Percentiles rank a stretch among this genome's conserved stretches.
phyloP scores from a whole-genome alignment of 2,329 filamentous ascomycete species.

The Arthroderma sp. region DNA sequence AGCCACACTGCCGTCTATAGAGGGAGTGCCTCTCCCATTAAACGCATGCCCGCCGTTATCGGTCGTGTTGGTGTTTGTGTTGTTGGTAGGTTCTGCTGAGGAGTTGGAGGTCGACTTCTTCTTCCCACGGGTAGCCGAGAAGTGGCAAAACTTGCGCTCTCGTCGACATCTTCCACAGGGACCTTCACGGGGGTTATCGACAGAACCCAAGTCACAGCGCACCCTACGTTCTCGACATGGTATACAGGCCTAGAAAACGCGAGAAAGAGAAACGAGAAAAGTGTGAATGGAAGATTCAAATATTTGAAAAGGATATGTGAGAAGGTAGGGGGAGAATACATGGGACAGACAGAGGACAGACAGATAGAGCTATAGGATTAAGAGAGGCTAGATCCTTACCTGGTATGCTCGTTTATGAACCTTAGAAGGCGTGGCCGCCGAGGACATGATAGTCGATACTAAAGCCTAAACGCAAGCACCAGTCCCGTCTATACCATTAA shows the following conservation, averaged over 20 bases:
- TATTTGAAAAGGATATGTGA: not conserved
- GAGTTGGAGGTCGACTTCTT: conserved; percentile 6
- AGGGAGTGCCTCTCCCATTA: too few relatives aligned
- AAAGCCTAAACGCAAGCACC: too few relatives aligned
- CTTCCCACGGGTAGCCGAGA: conserved; percentile 13
- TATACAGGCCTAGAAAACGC: conserved; percentile 11
- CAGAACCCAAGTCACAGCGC: conserved; percentile 13
- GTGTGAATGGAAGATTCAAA: too few relatives aligned
- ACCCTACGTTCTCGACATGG: conserved; percentile 14
- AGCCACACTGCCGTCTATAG: too few relatives aligned
- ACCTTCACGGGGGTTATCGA: conserved; percentile 12
- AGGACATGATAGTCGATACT: conserved; percentile 6
- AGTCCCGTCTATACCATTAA: too few relatives aligned
- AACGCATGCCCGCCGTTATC: too few relatives aligned
- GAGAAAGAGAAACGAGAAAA: too few relatives aligned
- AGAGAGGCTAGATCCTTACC: conserved; percentile 7
- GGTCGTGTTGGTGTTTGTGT: too few relatives aligned
- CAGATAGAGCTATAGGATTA: not conserved
- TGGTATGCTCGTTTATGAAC: conserved; percentile 14
- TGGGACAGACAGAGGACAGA: not conserved
- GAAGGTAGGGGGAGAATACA: not conserved
- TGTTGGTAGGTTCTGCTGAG: too few relatives aligned
- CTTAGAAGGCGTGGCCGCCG: conserved; percentile 6
- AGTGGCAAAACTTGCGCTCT: conserved; percentile 13
- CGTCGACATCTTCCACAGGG: conserved; percentile 13